A percentile compares a stretch with the other conserved stretches of the same genome.
phyloP scores from a whole-genome alignment of 1,284 basidiomycete genomes.

The Ustilago curta region DNA sequence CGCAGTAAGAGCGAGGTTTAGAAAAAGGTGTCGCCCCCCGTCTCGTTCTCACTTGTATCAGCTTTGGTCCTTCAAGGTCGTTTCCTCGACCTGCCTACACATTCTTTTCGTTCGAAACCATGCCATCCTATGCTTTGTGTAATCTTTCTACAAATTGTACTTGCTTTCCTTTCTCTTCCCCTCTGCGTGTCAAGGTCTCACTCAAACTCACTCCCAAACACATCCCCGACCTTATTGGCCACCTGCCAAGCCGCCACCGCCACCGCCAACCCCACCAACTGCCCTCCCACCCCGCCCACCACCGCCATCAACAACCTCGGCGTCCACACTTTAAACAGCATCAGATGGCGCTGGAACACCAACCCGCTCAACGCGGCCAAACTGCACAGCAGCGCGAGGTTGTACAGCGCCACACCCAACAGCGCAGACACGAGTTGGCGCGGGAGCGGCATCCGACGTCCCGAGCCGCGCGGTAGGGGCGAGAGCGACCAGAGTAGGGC shows the following conservation, averaged over 20 bases:
- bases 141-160: background rate
- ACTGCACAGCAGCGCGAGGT: constrained; percentile 72
- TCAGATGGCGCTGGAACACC: constrained; percentile 84
- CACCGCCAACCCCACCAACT: constrained; percentile 70
- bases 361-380: constrained; percentile 77
- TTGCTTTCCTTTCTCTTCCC: background rate
- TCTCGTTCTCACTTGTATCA: too few relatives aligned
- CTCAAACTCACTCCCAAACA: constrained; percentile 51
- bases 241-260: constrained; percentile 43
- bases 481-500: constrained; percentile 89
- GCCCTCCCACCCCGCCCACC: constrained; percentile 71
- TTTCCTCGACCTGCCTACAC: too few relatives aligned
- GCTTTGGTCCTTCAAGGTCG: too few relatives aligned
- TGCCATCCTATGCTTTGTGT: too few relatives aligned
- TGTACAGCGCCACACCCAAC: constrained; percentile 79
- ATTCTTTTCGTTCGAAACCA: too few relatives aligned
- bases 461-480: constrained; percentile 70
- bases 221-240: constrained; percentile 44
- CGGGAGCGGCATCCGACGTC: constrained; percentile 23
- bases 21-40: too few relatives aligned
- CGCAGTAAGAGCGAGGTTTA: too few relatives aligned
- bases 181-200: background rate
- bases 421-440: constrained; percentile 71
- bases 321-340: constrained; percentile 99
- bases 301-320: constrained; percentile 89